Percentiles rank a stretch among this genome's conserved stretches.
These are phyloP conservation scores for Neonectria neomacrospora DNA, from an alignment of 2,329 filamentous ascomycete genomes.

Conservation along the genomic window DNA sequence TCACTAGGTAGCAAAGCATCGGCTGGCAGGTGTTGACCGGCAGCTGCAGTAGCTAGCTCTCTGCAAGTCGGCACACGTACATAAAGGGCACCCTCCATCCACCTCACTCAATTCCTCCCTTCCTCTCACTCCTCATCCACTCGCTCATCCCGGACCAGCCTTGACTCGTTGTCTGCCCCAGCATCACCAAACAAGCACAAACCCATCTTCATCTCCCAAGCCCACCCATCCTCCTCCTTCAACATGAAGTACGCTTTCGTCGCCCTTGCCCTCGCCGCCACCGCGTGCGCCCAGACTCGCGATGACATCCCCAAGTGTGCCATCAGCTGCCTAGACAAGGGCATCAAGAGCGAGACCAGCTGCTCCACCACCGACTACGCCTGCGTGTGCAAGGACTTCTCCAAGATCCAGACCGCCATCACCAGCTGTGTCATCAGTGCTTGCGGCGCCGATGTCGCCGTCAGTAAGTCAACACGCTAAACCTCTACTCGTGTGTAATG, in stretches of 20 bases:
- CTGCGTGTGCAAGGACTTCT: slow-evolving; percentile 52
- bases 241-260: slow-evolving; percentile 55
- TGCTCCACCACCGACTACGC: slow-evolving; percentile 49
- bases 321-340: slow-evolving; percentile 49
- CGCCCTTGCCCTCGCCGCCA: slow-evolving; percentile 49
- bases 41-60: neutral
- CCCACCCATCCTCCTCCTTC: slow-evolving; percentile 32
- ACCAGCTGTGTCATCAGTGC: slow-evolving; percentile 50
- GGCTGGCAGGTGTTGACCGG: neutral
- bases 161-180: slow-evolving; percentile 47
- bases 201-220: slow-evolving; percentile 3
- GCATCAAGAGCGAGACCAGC: slow-evolving; percentile 45
- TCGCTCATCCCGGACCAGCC: slow-evolving; percentile 44
- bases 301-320: slow-evolving; percentile 53
- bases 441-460: slow-evolving; percentile 52
- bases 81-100: slow-evolving; percentile 46
- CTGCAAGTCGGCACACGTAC: slow-evolving; percentile 34
- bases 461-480: slow-evolving; percentile 48
- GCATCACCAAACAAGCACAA: slow-evolving; percentile 12
- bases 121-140: slow-evolving; percentile 46
- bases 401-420: slow-evolving; percentile 46
- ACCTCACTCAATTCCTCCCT: slow-evolving; percentile 16
- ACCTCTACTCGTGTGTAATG: neutral
- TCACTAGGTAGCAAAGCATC: neutral
- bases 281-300: slow-evolving; percentile 49